Evolutionary conservation across 257 asterid genomes (phyloP), one percentile per base, ranked within the genome.

Genomic region (Mitragyna speciosa): DNA sequence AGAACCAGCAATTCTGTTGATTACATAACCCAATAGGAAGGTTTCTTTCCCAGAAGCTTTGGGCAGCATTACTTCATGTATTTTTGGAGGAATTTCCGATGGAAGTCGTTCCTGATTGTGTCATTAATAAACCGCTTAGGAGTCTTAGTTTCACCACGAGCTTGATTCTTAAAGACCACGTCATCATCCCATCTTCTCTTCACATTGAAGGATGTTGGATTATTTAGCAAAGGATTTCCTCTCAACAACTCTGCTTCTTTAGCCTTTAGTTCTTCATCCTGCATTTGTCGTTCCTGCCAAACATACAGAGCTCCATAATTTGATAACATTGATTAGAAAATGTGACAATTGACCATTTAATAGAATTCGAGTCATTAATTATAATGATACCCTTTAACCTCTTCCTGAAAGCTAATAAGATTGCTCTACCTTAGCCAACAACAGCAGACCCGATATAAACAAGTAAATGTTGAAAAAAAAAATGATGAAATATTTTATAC

Each of bases 131-230:
- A 95, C 75, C 97, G 94, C 87, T 93, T 95, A 2, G 92, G 80
- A 0, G 83, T 77, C 86, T 93, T 94, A 22, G 85, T 81, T 86
- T 92, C 98, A 15, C 98, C 98, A 12, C 99, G 92, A 72, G 97
- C 90, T 86, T 96, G 99, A 83, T 96, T 96, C 92, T 94, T 93
- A 89, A 96, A 96, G 72, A 96, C 97, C 82, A 96, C 99, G 83
- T 96, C 97, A 88, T 93, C 99, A 74, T 95, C 98, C 99, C 98
- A 95, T 89, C 98, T 93, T 84, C 98, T 88, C 92, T 89, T 96
- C 77, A 91, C 96, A 78, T 84, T 89, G 81, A 96, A 91, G 80
- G 95, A 88, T 39, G 97, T 75, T 16, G 96, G 89, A 72, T 88
- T 89, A 58, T 93, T 93, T 39, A 96, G 54, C 74, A 96, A 91